phyloP scores from a whole-genome alignment of 2,329 filamentous ascomycete species.

The Colletotrichum camelliae region DNA sequence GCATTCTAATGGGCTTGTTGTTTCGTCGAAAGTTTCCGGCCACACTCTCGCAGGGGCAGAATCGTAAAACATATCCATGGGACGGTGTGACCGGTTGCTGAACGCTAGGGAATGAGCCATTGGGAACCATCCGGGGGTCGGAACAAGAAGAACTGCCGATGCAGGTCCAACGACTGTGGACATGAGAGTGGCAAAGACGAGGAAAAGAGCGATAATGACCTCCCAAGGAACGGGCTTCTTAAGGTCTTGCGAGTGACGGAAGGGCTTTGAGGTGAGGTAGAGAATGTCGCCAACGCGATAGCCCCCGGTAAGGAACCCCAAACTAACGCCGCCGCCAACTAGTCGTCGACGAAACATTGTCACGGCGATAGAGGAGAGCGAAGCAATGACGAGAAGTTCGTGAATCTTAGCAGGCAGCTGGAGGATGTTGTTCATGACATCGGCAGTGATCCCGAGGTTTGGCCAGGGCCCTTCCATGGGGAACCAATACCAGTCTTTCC shows the following conservation, averaged over 20 bases:
- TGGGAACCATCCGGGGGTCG: neutral
- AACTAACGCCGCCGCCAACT: neutral
- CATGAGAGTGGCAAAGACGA: constrained; percentile 2
- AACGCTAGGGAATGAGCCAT: neutral
- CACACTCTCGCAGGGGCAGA: no score
- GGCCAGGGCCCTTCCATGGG: neutral
- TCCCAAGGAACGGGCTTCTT: neutral
- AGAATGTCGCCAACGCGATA: constrained; percentile 13
- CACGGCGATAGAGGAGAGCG: constrained; percentile 5
- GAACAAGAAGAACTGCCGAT: constrained; percentile 17
- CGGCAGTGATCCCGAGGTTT: neutral
- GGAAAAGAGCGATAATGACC: neutral
- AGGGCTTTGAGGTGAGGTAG: neutral
- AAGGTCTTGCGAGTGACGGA: neutral
- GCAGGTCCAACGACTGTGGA: constrained; percentile 13
- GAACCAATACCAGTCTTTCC: constrained; percentile 3
- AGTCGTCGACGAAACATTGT: neutral
- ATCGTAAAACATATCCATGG: no score
- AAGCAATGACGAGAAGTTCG: constrained; percentile 7
- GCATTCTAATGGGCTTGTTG: no score
- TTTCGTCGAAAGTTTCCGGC: no score
- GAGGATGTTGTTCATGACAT: constrained; percentile 4
- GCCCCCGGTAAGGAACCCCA: constrained; percentile 11
- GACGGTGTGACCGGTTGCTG: no score
- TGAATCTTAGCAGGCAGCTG: constrained; percentile 10